Conservation (phyloP, 2,329 filamentous ascomycete genomes). For the Aspergillus vadensis region DNA sequence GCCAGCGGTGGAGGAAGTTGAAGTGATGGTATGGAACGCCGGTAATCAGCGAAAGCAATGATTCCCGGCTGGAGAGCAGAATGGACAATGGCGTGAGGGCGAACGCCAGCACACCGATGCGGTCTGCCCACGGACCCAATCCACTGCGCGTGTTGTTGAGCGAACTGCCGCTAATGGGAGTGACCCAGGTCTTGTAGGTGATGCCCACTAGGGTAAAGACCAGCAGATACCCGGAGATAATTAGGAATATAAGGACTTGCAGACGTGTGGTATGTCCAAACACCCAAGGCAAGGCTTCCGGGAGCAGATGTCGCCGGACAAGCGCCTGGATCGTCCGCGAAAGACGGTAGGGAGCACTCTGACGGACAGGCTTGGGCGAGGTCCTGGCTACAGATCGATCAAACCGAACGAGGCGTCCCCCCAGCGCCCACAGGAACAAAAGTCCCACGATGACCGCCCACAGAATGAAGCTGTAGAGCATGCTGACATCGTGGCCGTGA, state of each 20-base stretch:
- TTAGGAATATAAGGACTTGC: slow-evolving; percentile 63
- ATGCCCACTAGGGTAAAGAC: slow-evolving; percentile 72
- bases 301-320: slow-evolving; percentile 59
- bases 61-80: slow-evolving; percentile 68
- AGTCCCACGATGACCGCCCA: slow-evolving; percentile 57
- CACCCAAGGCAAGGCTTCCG: slow-evolving; percentile 58
- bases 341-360: slow-evolving; percentile 31
- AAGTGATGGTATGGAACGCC: slow-evolving; percentile 76
- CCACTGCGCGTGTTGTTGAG: slow-evolving; percentile 66
- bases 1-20: slow-evolving; percentile 76
- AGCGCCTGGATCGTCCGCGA: slow-evolving; percentile 45
- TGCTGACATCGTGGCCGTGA: slow-evolving; percentile 54
- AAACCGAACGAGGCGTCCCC: slow-evolving; percentile 19
- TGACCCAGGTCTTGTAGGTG: slow-evolving; percentile 68
- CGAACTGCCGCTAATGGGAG: slow-evolving; percentile 62
- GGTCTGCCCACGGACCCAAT: slow-evolving; percentile 68
- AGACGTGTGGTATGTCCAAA: slow-evolving; percentile 70
- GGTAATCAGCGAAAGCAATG: slow-evolving; percentile 67
- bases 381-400: slow-evolving; percentile 7
- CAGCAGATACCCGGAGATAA: slow-evolving; percentile 63
- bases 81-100: slow-evolving; percentile 72
- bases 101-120: slow-evolving; percentile 70
- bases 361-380: slow-evolving; percentile 27
- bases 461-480: slow-evolving; percentile 59
- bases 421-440: slow-evolving; percentile 47